phyloP scores from a whole-genome alignment of 2,329 filamentous ascomycete species.

The Neurospora sp. region DNA sequence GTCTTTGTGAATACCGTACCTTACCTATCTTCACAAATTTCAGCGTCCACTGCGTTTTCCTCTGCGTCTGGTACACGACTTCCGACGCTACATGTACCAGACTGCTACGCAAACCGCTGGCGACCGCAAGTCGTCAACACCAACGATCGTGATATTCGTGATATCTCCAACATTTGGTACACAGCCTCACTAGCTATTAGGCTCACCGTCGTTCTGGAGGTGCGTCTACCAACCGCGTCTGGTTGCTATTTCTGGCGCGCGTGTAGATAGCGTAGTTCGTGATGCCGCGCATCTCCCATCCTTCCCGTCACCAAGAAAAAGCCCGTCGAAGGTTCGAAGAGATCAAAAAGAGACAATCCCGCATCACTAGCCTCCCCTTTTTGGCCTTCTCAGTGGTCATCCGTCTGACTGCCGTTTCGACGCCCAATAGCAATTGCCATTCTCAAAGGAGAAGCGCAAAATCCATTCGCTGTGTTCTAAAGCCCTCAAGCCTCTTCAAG shows the following conservation, averaged over 20 bases:
- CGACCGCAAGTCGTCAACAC: background rate
- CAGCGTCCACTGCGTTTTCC: background rate
- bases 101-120: background rate
- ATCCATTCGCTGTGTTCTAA: background rate
- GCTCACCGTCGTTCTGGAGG: background rate
- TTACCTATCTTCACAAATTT: background rate
- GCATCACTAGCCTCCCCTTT: background rate
- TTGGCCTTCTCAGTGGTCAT: background rate
- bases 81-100: background rate
- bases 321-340: background rate
- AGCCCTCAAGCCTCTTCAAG: background rate
- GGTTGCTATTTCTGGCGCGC: background rate
- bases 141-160: background rate
- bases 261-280: background rate
- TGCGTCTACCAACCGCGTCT: background rate
- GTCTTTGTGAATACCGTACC: background rate
- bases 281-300: background rate
- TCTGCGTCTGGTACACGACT: background rate
- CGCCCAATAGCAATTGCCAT: background rate
- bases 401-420: background rate
- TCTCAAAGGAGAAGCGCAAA: background rate
- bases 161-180: background rate
- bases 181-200: background rate
- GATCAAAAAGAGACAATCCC: background rate
- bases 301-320: background rate